Conservation (phyloP, 2,329 filamentous ascomycete genomes). For the Curvularia verruculosa region DNA sequence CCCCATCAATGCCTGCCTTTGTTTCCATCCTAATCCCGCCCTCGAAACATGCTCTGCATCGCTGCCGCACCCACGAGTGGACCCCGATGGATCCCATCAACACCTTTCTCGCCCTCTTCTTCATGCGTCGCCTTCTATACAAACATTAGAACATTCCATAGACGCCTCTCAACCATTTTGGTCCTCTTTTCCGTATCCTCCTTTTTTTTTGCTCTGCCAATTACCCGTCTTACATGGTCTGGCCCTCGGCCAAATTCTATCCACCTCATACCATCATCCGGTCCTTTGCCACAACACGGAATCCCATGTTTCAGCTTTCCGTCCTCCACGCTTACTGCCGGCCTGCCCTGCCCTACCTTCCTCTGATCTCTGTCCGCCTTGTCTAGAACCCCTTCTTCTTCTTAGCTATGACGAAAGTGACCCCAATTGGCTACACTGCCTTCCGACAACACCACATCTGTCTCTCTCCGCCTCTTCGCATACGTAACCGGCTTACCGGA, state of each 20-base stretch:
- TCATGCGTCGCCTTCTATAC: background rate
- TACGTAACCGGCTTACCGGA: background rate
- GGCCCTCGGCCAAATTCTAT: background rate
- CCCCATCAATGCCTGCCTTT: background rate
- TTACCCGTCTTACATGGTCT: background rate
- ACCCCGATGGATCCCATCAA: background rate
- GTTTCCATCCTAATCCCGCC: background rate
- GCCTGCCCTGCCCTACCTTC: background rate
- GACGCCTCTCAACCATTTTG: background rate
- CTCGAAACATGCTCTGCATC: conserved; percentile 12
- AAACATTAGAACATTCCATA: background rate
- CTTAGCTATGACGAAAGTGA: background rate
- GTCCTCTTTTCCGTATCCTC: background rate
- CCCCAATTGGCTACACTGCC: background rate
- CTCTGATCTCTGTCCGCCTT: background rate
- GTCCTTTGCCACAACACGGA: background rate
- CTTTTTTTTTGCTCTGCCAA: background rate
- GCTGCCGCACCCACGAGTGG: conserved; percentile 2
- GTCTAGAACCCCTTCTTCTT: background rate
- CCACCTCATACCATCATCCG: background rate
- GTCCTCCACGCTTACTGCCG: background rate
- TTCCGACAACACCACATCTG: background rate
- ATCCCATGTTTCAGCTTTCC: background rate
- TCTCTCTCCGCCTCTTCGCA: background rate
- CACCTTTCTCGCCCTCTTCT: background rate